These are phyloP conservation scores for Termitomyces titanicus DNA, from an alignment of 768 basidiomycete genomes.

Conservation along the genomic window DNA sequence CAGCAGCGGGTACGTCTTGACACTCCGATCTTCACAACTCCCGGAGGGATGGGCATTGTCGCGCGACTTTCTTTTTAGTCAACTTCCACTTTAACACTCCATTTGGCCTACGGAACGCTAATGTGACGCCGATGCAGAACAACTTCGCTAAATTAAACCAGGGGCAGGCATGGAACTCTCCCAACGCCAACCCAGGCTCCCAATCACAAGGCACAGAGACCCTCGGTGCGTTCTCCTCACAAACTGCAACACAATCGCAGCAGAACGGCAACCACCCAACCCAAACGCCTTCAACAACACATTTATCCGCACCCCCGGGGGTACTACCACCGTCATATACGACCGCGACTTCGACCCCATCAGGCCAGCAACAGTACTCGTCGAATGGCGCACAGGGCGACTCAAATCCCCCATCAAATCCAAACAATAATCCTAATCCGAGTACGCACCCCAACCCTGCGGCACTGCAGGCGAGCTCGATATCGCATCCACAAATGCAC, in stretches of 20 bases:
- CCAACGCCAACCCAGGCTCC: conserved; percentile 43
- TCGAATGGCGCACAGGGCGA: conserved; percentile 34
- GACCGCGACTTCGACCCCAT: conserved; percentile 25
- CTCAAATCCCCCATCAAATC: conserved; percentile 34
- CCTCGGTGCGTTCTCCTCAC: conserved; percentile 17
- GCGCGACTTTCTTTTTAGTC: conserved; percentile 8
- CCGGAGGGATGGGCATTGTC: conserved; percentile 1
- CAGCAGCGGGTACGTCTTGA: conserved; percentile 53
- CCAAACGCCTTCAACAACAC: conserved; percentile 38
- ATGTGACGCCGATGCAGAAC: conserved; percentile 33
- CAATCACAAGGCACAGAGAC: conserved; percentile 24
- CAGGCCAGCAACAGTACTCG: conserved; percentile 29
- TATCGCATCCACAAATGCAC: conserved; percentile 41
- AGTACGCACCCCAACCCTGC: conserved; percentile 30
- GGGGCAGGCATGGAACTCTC: conserved; percentile 60
- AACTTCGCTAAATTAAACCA: conserved; percentile 66
- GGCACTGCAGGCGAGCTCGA: conserved; percentile 27
- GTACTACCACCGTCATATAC: conserved; percentile 32
- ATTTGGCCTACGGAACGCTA: conserved; percentile 14
- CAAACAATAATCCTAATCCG: conserved; percentile 25
- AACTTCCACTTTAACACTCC: conserved; percentile 3
- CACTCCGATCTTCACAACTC: conserved; percentile 8
- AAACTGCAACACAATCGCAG: conserved; percentile 21
- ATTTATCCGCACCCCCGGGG: conserved; percentile 50
- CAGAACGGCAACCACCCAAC: conserved; percentile 46